Evolutionary conservation across 176 grass and related monocot species (phyloP), one percentile per base, ranked within the genome.

Genomic region (Pontederia crassipes): DNA sequence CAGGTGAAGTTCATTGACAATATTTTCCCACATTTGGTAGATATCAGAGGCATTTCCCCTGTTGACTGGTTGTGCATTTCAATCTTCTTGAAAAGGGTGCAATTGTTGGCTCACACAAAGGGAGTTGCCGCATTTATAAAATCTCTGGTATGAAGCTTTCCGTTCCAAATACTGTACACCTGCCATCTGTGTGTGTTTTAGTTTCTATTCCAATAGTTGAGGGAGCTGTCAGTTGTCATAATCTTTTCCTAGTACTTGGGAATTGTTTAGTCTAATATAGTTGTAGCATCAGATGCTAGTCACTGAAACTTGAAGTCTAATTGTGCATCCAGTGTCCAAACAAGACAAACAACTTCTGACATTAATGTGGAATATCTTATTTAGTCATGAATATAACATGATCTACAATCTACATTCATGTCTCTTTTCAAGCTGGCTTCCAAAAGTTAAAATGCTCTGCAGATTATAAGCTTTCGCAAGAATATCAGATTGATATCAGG

Each of bases 391-490:
- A 10, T 57, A 57, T 24, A 24, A 24, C 20, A 0, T 24, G 20
- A 24, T 24, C 20, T 24, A 24, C 20, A 24, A 24, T 24, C 20
- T 24, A 24, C 20, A 24, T 24, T 24, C 20, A 24, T 24, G 20
- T 24, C 20, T 24, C 20, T 24, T 24, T 10, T 12, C 46, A 4
- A 16, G 40, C 3, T 18, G 3, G 35, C 10, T 62, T 46, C 55
- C 9, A 62, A 45, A 45, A 45, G 35, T 17, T 45, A 45, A 61
- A 45, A n/a, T 61, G 59, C 11, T 17, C 14, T 46, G 62, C 61
- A 95, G 92, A 88, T 68, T 81, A 75, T 59, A 97, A 97, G 26
- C 84, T 97, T 2, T 82, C 87, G 68, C 87, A 85, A 73, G 79
- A 88, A 70, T 69, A 83, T 10, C 83, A 91, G 54, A 75, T 97